phyloP scores from a whole-genome alignment of 768 basidiomycete species.

The Artomyces pyxidatus region DNA sequence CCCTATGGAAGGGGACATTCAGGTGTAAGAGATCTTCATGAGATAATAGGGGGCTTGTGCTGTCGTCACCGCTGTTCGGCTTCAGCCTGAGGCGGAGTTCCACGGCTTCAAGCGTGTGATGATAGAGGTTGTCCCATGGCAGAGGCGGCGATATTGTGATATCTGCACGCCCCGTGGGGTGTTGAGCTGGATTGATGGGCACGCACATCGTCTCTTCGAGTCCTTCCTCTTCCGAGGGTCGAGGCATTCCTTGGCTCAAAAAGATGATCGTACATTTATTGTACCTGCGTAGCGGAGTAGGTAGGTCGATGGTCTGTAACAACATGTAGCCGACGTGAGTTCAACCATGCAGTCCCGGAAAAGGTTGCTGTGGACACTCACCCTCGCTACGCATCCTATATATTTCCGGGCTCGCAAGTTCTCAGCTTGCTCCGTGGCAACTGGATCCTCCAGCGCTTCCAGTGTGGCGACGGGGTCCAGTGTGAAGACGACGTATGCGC shows the following conservation, averaged over 20 bases:
- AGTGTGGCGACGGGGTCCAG: background rate
- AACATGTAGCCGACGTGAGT: background rate
- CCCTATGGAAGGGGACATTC: too few relatives aligned
- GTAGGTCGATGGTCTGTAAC: background rate
- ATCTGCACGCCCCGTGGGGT: background rate
- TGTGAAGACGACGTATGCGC: background rate
- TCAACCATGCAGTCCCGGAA: too few relatives aligned
- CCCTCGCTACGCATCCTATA: background rate
- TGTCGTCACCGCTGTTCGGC: too few relatives aligned
- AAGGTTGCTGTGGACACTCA: background rate
- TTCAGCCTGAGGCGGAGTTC: background rate
- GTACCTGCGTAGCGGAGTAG: background rate
- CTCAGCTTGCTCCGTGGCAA: background rate
- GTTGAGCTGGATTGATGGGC: background rate
- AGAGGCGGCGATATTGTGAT: background rate
- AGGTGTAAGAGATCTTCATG: too few relatives aligned
- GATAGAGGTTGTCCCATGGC: background rate
- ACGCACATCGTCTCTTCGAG: background rate
- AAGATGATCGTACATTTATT: background rate
- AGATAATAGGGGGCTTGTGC: too few relatives aligned
- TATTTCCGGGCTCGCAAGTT: background rate
- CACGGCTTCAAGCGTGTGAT: background rate
- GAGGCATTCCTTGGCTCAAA: background rate
- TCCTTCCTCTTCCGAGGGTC: background rate
- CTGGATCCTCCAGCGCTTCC: background rate